Base-by-base conservation (phyloP, 352 stramenopile species). In the Phytophthora agathidicida region DNA sequence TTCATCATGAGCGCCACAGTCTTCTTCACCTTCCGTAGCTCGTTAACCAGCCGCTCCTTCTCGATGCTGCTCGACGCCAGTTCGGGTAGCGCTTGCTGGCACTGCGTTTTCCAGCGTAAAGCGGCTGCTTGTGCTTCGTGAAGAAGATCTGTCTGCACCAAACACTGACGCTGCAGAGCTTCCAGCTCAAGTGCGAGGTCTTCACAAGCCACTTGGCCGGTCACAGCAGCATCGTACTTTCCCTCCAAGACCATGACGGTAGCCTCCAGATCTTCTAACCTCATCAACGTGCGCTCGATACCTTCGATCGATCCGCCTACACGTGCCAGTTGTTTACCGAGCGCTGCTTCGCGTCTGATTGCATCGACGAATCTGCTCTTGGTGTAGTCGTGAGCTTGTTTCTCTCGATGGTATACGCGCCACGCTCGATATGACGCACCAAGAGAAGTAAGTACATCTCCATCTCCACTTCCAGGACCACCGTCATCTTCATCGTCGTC, bases 361-460 rank as follows among this genome's bases (percentile, higher is more conserved):
- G 33, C 31, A 17, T 44, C 56, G 16, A 68, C 66, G 22, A 75
- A 47, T 26, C 51, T 71, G 33, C 38, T 64, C 36, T 68, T 75
- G 26, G 61, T 75, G 50, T 71, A 71, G 24, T 64, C 66, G 23
- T 75, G 66, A 6, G 66, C 66, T 19, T 56, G 46, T 32, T 75
- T 75, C 35, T 75, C 65, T 44, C 61, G 46, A 54, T 68, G 51
- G 35, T 68, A 70, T 30, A 60, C 44, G 3, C 55, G 61, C 55
- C 56, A 68, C 9, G 61, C 61, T 54, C 66, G 49, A 52, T 65
- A 63, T n/a, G 62, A 66, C 11, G 61, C 49, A 16, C 48, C 46
- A 24, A 75, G 56, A 7, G 66, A 75, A 38, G 44, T 59, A 3
- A 75, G 52, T 4, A 75, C 61, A 36, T 75, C 66, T 58, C 71